Conservation (phyloP, 805 yeast genomes). For the Wickerhamomyces canadensis region DNA sequence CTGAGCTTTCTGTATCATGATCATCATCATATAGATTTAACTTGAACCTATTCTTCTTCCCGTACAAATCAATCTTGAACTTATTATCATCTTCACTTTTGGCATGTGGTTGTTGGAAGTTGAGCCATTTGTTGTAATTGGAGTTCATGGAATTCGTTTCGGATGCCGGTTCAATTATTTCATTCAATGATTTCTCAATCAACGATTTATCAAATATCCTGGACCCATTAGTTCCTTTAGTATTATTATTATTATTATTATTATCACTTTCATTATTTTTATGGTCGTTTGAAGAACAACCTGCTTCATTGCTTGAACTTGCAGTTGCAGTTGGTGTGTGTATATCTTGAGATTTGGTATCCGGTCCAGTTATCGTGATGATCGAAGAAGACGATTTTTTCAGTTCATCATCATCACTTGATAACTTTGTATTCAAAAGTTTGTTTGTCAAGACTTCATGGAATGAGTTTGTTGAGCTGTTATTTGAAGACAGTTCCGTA, state of each 20-base stretch:
- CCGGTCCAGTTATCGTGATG: slow-evolving; percentile 1
- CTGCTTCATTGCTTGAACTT: too few species aligned
- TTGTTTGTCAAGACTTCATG: slow-evolving; percentile 4
- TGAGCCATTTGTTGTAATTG: slow-evolving; percentile 1
- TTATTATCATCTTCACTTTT: slow-evolving; percentile 2
- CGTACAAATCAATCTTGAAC: slow-evolving; percentile 24
- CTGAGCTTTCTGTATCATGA: slow-evolving; percentile 7
- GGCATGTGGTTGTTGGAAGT: neutral
- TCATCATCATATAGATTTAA: slow-evolving; percentile 17
- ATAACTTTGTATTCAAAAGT: neutral
- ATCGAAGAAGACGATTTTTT: neutral
- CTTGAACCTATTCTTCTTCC: slow-evolving; percentile 20
- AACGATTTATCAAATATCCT: slow-evolving; percentile 19
- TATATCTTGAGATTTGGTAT: neutral
- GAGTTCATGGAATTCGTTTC: neutral
- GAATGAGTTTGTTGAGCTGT: slow-evolving; percentile 20
- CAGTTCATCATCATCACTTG: neutral
- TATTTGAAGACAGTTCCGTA: slow-evolving; percentile 21
- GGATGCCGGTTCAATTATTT: slow-evolving; percentile 1
- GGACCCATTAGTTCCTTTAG: too few species aligned
- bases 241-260: slow-evolving; percentile 2
- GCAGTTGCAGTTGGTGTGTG: neutral
- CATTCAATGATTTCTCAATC: slow-evolving; percentile 19
- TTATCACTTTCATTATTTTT: neutral
- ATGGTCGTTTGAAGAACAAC: neutral